A percentile compares a stretch with the other conserved stretches of the same genome.
These are phyloP conservation scores for Pachysolen tannophilus DNA, from an alignment of 805 yeast species.

Conservation along the genomic window DNA sequence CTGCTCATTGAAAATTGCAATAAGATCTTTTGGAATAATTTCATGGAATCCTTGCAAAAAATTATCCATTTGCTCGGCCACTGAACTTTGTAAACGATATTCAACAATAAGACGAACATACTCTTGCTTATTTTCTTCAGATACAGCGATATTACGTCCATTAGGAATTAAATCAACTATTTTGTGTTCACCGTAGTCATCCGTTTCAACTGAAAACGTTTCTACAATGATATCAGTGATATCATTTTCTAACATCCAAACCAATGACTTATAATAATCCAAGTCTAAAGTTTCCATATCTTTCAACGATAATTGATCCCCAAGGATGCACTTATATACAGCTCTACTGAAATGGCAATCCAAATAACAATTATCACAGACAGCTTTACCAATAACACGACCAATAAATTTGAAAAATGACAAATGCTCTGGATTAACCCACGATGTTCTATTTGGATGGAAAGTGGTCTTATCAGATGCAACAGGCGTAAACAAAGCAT, in stretches of 20 bases:
- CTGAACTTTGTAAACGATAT: conserved; percentile 75
- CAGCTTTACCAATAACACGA: conserved; percentile 88
- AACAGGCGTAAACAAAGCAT: conserved; percentile 86
- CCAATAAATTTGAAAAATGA: conserved; percentile 94
- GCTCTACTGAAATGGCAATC: conserved; percentile 96
- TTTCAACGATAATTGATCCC: conserved; percentile 72
- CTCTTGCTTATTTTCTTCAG: conserved; percentile 85
- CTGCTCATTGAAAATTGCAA: conserved; percentile 88
- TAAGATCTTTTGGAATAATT: conserved; percentile 74
- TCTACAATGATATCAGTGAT: conserved; percentile 93
- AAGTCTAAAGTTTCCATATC: conserved; percentile 93
- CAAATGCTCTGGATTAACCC: conserved; percentile 87
- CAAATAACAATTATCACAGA: conserved; percentile 73
- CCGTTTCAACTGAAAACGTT: conserved; percentile 87
- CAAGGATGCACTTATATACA: conserved; percentile 81
- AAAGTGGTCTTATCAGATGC: conserved; percentile 89
- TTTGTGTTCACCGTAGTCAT: conserved; percentile 88
- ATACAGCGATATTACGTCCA: conserved; percentile 80
- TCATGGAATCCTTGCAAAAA: conserved; percentile 86
- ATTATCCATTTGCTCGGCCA: conserved; percentile 79
- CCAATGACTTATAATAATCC: conserved; percentile 83
- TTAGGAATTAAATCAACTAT: conserved; percentile 72
- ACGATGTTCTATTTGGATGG: conserved; percentile 90
- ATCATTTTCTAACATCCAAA: conserved; percentile 96
- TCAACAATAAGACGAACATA: conserved; percentile 84